Evolutionary conservation across 1,139 yeast genomes (phyloP), one percentile per base, ranked within the genome.

Genomic region (Pichia sp.): DNA sequence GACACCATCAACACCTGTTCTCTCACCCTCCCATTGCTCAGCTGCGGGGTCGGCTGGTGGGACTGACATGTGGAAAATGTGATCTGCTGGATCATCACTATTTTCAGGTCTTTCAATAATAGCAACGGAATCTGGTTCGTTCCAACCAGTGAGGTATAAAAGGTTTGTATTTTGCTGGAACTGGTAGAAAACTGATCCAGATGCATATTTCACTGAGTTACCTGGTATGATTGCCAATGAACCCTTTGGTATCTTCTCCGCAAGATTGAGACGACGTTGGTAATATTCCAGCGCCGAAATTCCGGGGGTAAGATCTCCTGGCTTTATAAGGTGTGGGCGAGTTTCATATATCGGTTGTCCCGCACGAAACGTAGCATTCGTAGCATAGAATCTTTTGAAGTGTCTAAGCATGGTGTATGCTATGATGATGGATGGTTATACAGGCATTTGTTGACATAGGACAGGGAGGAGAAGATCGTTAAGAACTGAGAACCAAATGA

Each of bases 21-120:
- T 71, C 29, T 74, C 78, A 9, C 99, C 99, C 51, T 88, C 96
- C 99, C 99, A 91, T 45, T 81, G 74, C 58, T 91, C 98, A 22
- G 73, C 74, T 33, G 65, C 65, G 6, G 75, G 71, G 54, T 88
- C 81, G 51, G 79, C 79, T n/a, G 85, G 86, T 3, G 91, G 96
- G 6, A 88, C 95, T 38, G 87, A 63, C 80, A 93, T 73, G 51
- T 83, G 93, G 39, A 83, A 71, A 2, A 69, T 56, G 26, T 39
- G 42, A 27, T 33, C 32, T 4, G 27, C 32, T 15, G 76, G 62
- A 47, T 77, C 77, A 7, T 74, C 78, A 4, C 52, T 44, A 26
- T 12, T 28, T 8, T 8, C 37, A 14, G 74, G 74, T 49, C 79
- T 83, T 53, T 84, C 94, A 33, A 93, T 61, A 5, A 85, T 64